A percentile compares a stretch with the other conserved stretches of the same genome.
Evolutionary conservation across 2,329 filamentous ascomycete species (phyloP).

Genomic region (Acrocalymma vagum): DNA sequence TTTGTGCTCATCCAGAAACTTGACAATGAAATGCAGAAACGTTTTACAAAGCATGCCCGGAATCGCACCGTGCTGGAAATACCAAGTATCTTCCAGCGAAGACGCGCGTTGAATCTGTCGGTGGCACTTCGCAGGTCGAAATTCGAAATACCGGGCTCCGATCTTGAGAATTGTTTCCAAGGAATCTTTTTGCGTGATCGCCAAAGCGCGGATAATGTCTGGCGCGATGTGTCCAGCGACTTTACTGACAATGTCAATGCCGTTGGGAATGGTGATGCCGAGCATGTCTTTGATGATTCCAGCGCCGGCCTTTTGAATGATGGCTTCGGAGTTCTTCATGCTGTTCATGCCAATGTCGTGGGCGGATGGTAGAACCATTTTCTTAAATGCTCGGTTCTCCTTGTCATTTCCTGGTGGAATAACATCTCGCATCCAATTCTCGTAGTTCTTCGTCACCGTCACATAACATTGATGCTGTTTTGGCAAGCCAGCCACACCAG

Average conservation of each 20-base stretch:
- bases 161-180: slow-evolving; percentile 55
- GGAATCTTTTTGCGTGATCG: slow-evolving; percentile 61
- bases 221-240: slow-evolving; percentile 40
- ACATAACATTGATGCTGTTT: slow-evolving; percentile 56
- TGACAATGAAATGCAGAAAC: slow-evolving; percentile 52
- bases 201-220: slow-evolving; percentile 58
- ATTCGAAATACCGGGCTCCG: slow-evolving; percentile 63
- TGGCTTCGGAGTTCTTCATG: slow-evolving; percentile 52
- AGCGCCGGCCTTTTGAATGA: slow-evolving; percentile 49
- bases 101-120: slow-evolving; percentile 46
- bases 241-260: slow-evolving; percentile 36
- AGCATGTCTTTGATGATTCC: slow-evolving; percentile 41
- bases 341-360: slow-evolving; percentile 64
- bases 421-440: slow-evolving; percentile 55
- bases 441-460: slow-evolving; percentile 54
- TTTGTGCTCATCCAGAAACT: slow-evolving; percentile 52
- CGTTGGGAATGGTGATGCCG: slow-evolving; percentile 30
- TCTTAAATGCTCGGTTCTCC: slow-evolving; percentile 52
- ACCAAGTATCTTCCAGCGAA: slow-evolving; percentile 55
- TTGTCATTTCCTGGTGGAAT: slow-evolving; percentile 51
- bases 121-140: slow-evolving; percentile 59
- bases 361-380: slow-evolving; percentile 55
- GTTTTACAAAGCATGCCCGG: slow-evolving; percentile 59
- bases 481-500: slow-evolving; percentile 52
- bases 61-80: slow-evolving; percentile 62